Conservation (phyloP, 208 protist genomes). For the Trypanosoma vivax region DNA sequence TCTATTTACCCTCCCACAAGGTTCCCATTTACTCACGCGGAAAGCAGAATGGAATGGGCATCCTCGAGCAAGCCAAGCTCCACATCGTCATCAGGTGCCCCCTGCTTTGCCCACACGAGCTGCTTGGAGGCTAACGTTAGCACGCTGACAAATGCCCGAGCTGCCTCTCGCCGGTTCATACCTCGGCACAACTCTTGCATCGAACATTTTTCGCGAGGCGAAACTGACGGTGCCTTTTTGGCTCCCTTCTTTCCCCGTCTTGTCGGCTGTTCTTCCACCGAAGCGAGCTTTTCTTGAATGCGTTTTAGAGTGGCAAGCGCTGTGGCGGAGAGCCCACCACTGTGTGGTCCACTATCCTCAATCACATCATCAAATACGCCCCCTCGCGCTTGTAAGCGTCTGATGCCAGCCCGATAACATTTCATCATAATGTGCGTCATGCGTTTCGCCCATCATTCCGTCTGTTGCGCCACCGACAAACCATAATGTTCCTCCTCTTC, state of each 20-base stretch:
- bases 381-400: no score
- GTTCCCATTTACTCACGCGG: slow-evolving; percentile 1
- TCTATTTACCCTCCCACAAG: no score
- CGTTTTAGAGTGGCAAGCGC: slow-evolving; percentile 48
- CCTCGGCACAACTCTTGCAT: slow-evolving; percentile 40
- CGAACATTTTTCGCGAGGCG: slow-evolving; percentile 21
- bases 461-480: no score
- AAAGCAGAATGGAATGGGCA: slow-evolving; percentile 16
- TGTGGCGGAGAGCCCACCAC: slow-evolving; percentile 26
- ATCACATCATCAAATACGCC: background rate
- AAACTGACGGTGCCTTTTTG: background rate
- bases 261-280: slow-evolving; percentile 14
- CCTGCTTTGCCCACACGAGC: slow-evolving; percentile 39
- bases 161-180: slow-evolving; percentile 58
- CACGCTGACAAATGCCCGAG: slow-evolving; percentile 75
- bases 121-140: slow-evolving; percentile 70
- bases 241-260: slow-evolving; percentile 9
- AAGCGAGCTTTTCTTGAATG: slow-evolving; percentile 20
- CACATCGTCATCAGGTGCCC: slow-evolving; percentile 25
- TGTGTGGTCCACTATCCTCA: background rate
- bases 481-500: background rate
- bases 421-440: no score
- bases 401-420: no score
- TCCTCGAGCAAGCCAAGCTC: slow-evolving; percentile 31
- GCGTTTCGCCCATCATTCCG: no score